Conservation (phyloP, 2,329 filamentous ascomycete species). For the Fusarium tricinctum region DNA sequence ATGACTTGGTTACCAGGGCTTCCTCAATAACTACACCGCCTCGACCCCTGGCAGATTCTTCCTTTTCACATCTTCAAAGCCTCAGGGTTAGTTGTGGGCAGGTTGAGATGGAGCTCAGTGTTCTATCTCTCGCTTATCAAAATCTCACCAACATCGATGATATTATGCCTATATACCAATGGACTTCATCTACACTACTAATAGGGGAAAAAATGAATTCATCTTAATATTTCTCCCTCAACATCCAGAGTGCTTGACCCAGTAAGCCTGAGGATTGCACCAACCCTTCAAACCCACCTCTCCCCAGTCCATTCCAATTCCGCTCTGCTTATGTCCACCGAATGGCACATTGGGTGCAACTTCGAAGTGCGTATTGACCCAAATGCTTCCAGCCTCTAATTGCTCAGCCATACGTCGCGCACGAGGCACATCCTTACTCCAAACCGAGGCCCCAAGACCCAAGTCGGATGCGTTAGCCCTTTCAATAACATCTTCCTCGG, state of each 20-base stretch:
- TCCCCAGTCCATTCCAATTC: constrained; percentile 63
- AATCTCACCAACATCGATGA: too few relatives aligned
- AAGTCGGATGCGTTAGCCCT: constrained; percentile 67
- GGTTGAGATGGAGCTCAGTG: too few relatives aligned
- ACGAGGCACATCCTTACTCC: constrained; percentile 65
- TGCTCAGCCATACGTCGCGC: constrained; percentile 66
- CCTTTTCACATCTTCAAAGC: too few relatives aligned
- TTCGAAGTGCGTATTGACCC: constrained; percentile 68
- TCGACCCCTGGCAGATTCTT: too few relatives aligned
- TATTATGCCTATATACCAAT: too few relatives aligned
- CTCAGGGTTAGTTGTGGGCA: too few relatives aligned
- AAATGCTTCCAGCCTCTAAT: constrained; percentile 71
- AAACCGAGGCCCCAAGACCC: constrained; percentile 71
- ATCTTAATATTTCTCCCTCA: neutral
- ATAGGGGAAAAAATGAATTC: too few relatives aligned
- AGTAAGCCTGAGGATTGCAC: constrained; percentile 20
- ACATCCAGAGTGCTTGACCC: constrained; percentile 5
- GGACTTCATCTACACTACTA: too few relatives aligned
- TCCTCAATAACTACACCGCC: too few relatives aligned
- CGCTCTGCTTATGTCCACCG: constrained; percentile 66
- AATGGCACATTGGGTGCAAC: constrained; percentile 58
- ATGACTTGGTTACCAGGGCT: too few relatives aligned
- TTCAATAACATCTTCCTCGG: constrained; percentile 70
- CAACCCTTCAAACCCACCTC: constrained; percentile 37
- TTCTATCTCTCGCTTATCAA: too few relatives aligned